Evolutionary conservation across 805 yeast genomes (phyloP).

Genomic region (Hanseniaspora hatyaiensis): DNA sequence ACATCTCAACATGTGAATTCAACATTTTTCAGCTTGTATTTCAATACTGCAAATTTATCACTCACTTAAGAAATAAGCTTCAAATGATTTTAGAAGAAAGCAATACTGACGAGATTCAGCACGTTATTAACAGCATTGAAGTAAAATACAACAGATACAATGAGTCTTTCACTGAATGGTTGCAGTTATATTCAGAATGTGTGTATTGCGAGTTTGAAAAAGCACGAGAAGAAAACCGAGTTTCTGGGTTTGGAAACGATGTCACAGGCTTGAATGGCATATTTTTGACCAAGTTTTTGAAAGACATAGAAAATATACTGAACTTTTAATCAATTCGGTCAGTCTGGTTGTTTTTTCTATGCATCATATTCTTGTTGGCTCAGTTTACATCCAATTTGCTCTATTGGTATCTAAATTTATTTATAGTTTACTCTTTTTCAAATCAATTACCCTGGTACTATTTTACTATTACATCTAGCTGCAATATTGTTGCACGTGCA

Average conservation of each 20-base stretch:
- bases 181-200: constrained; percentile 52
- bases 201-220: constrained; percentile 52
- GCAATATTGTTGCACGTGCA: too few species aligned
- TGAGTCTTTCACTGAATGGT: constrained; percentile 34
- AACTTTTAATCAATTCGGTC: too few species aligned
- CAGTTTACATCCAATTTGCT: too few species aligned
- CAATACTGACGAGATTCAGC: neutral
- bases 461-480: too few species aligned
- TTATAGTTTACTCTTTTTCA: too few species aligned
- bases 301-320: constrained; percentile 7
- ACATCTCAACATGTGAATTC: constrained; percentile 24
- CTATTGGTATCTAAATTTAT: too few species aligned
- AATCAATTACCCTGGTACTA: too few species aligned
- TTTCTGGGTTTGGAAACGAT: constrained; percentile 18
- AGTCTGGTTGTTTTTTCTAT: too few species aligned
- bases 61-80: constrained; percentile 37
- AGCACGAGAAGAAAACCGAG: constrained; percentile 43
- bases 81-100: constrained; percentile 25
- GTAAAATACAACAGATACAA: constrained; percentile 23
- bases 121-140: neutral
- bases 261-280: constrained; percentile 1
- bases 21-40: constrained; percentile 27
- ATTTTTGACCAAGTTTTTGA: constrained; percentile 7
- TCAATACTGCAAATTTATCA: constrained; percentile 27
- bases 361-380: too few species aligned